Percentiles rank a stretch among this genome's conserved stretches.
phyloP scores from a whole-genome alignment of 2,329 filamentous ascomycete genomes.

The Phoma sp. region DNA sequence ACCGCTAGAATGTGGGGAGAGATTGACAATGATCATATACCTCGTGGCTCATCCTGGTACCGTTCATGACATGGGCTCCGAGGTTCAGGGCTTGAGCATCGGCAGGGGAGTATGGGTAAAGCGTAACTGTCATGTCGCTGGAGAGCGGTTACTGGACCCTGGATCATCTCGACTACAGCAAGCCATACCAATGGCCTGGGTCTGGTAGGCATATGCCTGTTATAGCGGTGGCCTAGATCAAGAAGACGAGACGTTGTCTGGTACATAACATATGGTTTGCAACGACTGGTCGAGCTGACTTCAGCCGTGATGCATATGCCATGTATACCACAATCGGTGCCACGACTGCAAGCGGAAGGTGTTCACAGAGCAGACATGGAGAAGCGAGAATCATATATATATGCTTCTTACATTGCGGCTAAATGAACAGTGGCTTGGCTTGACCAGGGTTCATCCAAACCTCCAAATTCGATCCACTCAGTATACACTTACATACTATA shows the following conservation, averaged over 20 bases:
- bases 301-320: not conserved
- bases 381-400: conserved; percentile 9
- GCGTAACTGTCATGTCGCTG: not conserved
- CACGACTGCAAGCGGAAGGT: not conserved
- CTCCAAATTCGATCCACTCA: not conserved
- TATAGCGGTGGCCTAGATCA: not conserved
- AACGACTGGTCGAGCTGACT: not conserved
- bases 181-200: not conserved
- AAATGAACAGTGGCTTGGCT: conserved; percentile 6
- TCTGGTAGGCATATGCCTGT: not conserved
- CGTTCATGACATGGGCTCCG: not conserved
- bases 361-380: not conserved
- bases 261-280: too few species aligned
- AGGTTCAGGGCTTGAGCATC: not conserved
- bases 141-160: not conserved
- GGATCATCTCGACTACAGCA: not conserved
- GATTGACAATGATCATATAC: not conserved
- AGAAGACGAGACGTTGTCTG: not conserved
- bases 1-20: not conserved
- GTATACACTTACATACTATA: conserved; percentile 10
- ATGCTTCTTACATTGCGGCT: conserved; percentile 12
- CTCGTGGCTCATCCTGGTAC: not conserved
- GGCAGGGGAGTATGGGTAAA: conserved; percentile 8
- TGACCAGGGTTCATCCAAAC: not conserved
- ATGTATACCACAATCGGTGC: not conserved